A percentile compares a stretch with the other conserved stretches of the same genome.
These are phyloP conservation scores for Hyphopichia khmerensis DNA, from an alignment of 1,139 yeast species.

Conservation along the genomic window DNA sequence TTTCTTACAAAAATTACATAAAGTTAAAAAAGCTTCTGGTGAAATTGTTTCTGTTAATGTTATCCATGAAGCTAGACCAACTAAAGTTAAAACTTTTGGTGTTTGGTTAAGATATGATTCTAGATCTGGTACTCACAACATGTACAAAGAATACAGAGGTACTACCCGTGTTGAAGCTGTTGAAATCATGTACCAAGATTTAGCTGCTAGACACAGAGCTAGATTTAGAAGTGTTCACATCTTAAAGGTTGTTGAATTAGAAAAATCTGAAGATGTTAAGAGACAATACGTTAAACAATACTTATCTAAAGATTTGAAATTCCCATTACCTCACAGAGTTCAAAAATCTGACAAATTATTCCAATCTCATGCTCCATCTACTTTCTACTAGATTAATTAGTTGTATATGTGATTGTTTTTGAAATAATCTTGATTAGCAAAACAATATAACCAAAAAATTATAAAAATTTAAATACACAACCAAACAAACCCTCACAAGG, in stretches of 20 bases:
- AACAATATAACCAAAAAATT: too few species aligned
- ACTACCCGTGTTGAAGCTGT: conserved; percentile 99
- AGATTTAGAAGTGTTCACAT: conserved; percentile 99
- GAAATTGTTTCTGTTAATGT: conserved; percentile 93
- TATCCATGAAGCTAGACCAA: conserved; percentile 94
- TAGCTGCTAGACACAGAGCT: conserved; percentile 99
- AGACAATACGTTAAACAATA: conserved; percentile 99
- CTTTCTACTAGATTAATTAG: conserved; percentile 70
- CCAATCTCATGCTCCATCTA: conserved; percentile 93
- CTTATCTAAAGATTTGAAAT: conserved; percentile 92
- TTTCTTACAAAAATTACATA: conserved; percentile 98
- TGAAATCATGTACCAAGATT: conserved; percentile 97
- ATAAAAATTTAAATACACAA: not conserved
- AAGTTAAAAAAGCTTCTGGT: conserved; percentile 99
- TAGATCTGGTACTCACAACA: conserved; percentile 99
- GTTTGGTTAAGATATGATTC: conserved; percentile 99
- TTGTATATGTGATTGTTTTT: not conserved
- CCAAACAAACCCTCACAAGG: too few species aligned
- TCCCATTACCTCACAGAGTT: conserved; percentile 99
- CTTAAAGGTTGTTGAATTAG: conserved; percentile 98
- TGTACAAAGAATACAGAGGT: conserved; percentile 99
- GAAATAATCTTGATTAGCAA: too few species aligned
- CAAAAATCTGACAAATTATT: conserved; percentile 85
- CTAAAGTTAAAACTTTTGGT: conserved; percentile 99
- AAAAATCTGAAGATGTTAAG: conserved; percentile 96